phyloP scores from a whole-genome alignment of 495 filamentous ascomycete genomes.

The Aspergillus diversus region DNA sequence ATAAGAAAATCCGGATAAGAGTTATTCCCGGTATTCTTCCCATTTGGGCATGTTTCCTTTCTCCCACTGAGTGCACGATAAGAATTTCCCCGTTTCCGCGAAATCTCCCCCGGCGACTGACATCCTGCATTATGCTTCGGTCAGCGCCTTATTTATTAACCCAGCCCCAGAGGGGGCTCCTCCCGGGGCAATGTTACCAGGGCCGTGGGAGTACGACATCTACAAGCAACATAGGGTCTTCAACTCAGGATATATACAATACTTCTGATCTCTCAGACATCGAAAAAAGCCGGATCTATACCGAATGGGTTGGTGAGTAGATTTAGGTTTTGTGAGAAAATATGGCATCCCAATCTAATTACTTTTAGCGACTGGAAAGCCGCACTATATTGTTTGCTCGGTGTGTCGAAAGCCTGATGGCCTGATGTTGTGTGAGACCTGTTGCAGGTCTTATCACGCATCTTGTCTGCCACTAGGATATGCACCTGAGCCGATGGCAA shows the following conservation, averaged over 20 bases:
- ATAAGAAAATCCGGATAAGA: neutral
- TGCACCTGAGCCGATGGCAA: neutral
- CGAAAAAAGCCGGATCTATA: slow-evolving; percentile 33
- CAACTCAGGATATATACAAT: neutral
- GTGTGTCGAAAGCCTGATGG: slow-evolving; percentile 33
- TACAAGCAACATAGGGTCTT: neutral
- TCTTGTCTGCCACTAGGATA: slow-evolving; percentile 27
- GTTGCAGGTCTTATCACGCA: slow-evolving; percentile 41
- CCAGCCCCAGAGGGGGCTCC: no score
- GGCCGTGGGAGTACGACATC: no score
- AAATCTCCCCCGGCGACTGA: no score
- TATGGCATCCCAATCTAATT: neutral
- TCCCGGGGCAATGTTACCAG: no score
- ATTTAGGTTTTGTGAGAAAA: neutral
- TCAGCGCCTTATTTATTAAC: no score
- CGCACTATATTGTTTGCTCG: slow-evolving; percentile 40
- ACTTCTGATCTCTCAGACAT: slow-evolving; percentile 18
- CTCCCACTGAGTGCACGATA: neutral
- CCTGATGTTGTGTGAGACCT: slow-evolving; percentile 36
- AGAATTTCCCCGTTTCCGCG: no score
- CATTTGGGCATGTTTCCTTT: neutral
- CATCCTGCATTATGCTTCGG: no score
- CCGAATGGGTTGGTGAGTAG: slow-evolving; percentile 35
- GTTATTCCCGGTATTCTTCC: neutral
- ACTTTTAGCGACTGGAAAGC: slow-evolving; percentile 31